Base-by-base conservation (phyloP, 495 filamentous ascomycete genomes). In the Bacidia rubella region DNA sequence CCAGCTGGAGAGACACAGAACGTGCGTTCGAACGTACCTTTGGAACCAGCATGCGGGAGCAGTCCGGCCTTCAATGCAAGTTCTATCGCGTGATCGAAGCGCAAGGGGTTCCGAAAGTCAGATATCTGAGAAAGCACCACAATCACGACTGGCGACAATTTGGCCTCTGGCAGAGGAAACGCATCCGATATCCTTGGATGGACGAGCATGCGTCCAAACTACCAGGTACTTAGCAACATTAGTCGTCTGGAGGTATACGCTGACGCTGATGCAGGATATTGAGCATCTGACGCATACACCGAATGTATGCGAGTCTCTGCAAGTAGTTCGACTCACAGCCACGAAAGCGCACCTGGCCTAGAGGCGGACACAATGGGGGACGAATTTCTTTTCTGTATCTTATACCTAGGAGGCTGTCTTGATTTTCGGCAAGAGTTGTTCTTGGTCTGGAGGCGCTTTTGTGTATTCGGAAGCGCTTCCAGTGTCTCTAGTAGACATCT, bases 61-160 rank as follows among this genome's bases (percentile, higher is more conserved):
- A 51, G 21, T 32, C 50, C 57, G 74, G 74, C 1, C 71, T 77
- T 32, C 73, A 77, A 59, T 77, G 74, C 67, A 74, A 74, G 51
- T 77, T 74, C 57, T 77, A 77, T 56, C 71, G 74, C 24, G 73
- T 72, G 50, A 71, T 73, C 50, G 68, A 70, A 57, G 67, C 70
- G 45, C 68, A 73, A n/a, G 49, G 53, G 29, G 26, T 62, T 11
- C 54, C 57, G 15, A 35, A 57, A 41, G 57, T 60, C 15, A 50
- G 60, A 47, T 22, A 52, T 32, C 53, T 56, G 46, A 20, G 47
- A 10, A 55, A 58, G 38, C 51, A 49, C 11, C 25, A 29, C 20
- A 27, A 46, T n/a, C n/a, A n/a, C 1, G 40, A 38, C 32, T 20
- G 11, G 25, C 22, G 29, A 19, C 47, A 51, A 19, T 62, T 49